Base-by-base conservation (phyloP, 805 yeast species). In the Candida odintsovae region DNA sequence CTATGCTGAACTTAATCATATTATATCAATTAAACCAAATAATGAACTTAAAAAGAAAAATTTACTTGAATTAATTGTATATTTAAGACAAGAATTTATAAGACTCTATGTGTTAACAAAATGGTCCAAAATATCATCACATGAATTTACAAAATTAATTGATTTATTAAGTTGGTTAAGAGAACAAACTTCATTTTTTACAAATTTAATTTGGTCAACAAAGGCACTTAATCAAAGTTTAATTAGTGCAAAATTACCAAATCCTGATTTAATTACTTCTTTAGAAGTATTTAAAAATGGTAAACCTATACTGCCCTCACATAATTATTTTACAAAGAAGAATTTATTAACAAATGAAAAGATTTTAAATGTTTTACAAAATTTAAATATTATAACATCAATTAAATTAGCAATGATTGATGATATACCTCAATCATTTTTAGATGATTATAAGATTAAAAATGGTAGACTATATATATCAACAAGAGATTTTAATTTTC, bases 161-260 rank as follows among this genome's bases (percentile, higher is more conserved):
- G 98, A 94, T 67, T 72, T 92, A 19, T 78, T 95, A 49, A 85
- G 86, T 51, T 94, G 95, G 94, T 73, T 94, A 37, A 72, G 94
- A 50, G 82, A 81, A 42, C 95, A 89, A 57, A 86, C 87, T 58
- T 80, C 76, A 59, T 76, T 75, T 61, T 90, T 75, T 57, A 84
- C 65, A 48, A 80, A 73, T 57, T 82, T 67, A 36, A 77, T 84
- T 18, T 76, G 82, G 67, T 82, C 85, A 12, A 69, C 90, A 36
- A 86, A 82, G 51, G 72, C 73, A n/a, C 69, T 86, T 21, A 86
- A 82, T 52, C 77, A 80, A 43, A 78, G 83, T n/a, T 65, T 86
- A 52, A 77, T 89, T 1, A 86, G 90, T 25, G 98, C 99, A 0
- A 90, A 95, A 58, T 68, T 92, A 44, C 96, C 97, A 6, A 88